These are phyloP conservation scores for Neurospora africana DNA, from an alignment of 495 filamentous ascomycete genomes.

Conservation along the genomic window DNA sequence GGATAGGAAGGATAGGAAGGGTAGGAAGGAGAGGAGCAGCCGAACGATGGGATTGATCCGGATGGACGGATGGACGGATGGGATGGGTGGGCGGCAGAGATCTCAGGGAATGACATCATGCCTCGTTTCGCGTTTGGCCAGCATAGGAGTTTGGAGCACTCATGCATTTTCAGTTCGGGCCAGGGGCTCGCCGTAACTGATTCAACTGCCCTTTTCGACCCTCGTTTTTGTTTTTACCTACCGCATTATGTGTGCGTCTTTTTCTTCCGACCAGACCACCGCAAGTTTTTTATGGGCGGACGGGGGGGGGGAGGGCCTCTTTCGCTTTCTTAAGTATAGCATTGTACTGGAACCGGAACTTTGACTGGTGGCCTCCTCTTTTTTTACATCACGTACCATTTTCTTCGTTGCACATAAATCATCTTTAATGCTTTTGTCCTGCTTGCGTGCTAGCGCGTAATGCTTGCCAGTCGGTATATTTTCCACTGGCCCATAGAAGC, in stretches of 20 bases:
- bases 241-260: not conserved
- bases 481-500: not conserved
- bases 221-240: slow-evolving; percentile 1
- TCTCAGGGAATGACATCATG: slow-evolving; percentile 2
- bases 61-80: not conserved
- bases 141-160: slow-evolving; percentile 20
- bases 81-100: not conserved
- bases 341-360: not conserved
- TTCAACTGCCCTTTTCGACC: slow-evolving; percentile 1
- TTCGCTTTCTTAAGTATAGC: not conserved
- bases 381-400: not conserved
- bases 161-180: slow-evolving; percentile 3
- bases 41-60: not conserved
- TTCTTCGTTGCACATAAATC: not conserved
- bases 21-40: not conserved
- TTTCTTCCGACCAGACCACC: not conserved
- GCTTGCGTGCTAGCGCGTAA: not conserved
- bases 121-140: slow-evolving; percentile 9
- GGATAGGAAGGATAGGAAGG: not conserved
- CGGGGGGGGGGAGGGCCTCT: not conserved
- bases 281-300: not conserved
- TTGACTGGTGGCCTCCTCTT: not conserved
- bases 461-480: not conserved
- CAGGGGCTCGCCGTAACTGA: not conserved
- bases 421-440: not conserved